phyloP scores from a whole-genome alignment of 73 alveolate genomes.

The Symbiodinium natans region DNA sequence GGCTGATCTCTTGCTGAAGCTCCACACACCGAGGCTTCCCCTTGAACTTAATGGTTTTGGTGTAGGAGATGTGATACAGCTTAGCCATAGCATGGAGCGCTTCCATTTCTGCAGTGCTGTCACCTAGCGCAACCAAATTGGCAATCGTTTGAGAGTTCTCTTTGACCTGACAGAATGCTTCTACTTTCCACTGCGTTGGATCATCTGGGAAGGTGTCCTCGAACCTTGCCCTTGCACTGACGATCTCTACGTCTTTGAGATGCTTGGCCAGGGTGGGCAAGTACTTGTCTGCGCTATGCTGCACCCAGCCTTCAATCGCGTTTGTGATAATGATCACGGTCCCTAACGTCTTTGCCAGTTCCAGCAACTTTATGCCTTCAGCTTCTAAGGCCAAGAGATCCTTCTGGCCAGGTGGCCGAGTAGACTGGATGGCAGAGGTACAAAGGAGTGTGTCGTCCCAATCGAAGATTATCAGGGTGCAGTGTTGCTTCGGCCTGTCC shows the following conservation, averaged over 20 bases:
- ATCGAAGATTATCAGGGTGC: constrained; percentile 87
- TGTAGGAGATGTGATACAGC: constrained; percentile 85
- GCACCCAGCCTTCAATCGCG: constrained; percentile 90
- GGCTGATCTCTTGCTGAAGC: constrained; percentile 81
- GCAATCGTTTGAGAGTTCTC: constrained; percentile 87
- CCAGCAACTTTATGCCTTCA: constrained; percentile 62
- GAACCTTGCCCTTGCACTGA: constrained; percentile 48
- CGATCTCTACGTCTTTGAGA: constrained; percentile 62
- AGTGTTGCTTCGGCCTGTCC: constrained; percentile 87
- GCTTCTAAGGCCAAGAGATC: constrained; percentile 41
- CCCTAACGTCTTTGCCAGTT: constrained; percentile 66
- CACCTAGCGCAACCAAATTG: constrained; percentile 78
- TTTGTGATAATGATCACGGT: constrained; percentile 92
- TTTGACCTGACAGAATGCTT: background rate
- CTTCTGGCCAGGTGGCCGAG: constrained; percentile 44
- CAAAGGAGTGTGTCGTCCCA: constrained; percentile 85
- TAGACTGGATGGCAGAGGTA: constrained; percentile 74
- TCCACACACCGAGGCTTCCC: constrained; percentile 89
- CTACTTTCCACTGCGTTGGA: constrained; percentile 84
- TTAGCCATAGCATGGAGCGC: constrained; percentile 88
- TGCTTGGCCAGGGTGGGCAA: constrained; percentile 85
- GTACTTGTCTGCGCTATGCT: constrained; percentile 88
- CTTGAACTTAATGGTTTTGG: constrained; percentile 84
- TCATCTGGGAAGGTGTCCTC: constrained; percentile 74
- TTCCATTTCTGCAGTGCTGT: constrained; percentile 80